These are phyloP conservation scores for Vigna angularis DNA, from an alignment of 306 rosid species.

Conservation along the genomic window DNA sequence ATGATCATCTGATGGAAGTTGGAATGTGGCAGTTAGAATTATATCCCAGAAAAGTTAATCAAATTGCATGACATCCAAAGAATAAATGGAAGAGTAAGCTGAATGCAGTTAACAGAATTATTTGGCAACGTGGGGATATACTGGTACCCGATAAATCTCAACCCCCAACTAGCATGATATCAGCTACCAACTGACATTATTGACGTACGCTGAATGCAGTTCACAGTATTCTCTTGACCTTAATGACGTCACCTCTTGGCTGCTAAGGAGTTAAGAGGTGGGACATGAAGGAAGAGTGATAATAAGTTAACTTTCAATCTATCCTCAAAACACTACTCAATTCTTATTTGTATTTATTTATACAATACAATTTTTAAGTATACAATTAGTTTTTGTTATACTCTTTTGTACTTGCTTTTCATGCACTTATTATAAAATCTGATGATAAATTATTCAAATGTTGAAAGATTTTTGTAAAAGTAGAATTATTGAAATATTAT, in stretches of 20 bases:
- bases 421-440: neutral
- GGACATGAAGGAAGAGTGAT: no score
- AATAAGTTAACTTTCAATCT: no score
- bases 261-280: no score
- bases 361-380: neutral
- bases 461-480: neutral
- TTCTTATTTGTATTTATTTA: neutral
- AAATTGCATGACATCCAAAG: constrained; percentile 25
- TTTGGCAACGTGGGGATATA: constrained; percentile 6
- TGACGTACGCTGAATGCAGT: neutral
- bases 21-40: constrained; percentile 27
- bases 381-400: neutral
- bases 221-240: neutral
- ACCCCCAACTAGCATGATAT: neutral
- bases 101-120: constrained; percentile 11
- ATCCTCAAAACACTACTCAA: no score
- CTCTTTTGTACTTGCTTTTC: neutral
- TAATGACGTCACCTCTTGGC: no score
- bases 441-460: neutral
- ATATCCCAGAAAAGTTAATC: constrained; percentile 16
- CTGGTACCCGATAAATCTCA: neutral
- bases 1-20: constrained; percentile 26
- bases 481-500: neutral
- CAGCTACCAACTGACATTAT: constrained; percentile 15
- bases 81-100: constrained; percentile 26